Evolutionary conservation across 1,284 basidiomycete species (phyloP).

Genomic region (Vanrija humicola): DNA sequence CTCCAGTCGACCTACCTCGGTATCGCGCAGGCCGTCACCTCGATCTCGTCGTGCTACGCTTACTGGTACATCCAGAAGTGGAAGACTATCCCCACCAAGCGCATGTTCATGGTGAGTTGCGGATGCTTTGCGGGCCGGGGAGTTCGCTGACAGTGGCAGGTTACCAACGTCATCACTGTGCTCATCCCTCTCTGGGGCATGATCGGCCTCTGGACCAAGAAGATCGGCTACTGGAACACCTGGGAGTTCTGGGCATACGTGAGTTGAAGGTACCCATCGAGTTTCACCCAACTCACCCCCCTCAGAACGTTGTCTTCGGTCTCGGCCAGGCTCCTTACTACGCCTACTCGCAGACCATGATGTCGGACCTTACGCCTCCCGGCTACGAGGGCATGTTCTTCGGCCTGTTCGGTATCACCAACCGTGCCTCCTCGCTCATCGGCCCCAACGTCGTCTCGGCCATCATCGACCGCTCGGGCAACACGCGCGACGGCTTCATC

Average conservation of each 20-base stretch:
- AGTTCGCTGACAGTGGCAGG: conserved; percentile 14
- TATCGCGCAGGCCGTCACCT: conserved; percentile 66
- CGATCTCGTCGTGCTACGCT: conserved; percentile 55
- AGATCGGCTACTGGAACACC: conserved; percentile 70
- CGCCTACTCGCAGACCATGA: conserved; percentile 55
- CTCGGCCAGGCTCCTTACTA: conserved; percentile 82
- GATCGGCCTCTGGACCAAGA: conserved; percentile 74
- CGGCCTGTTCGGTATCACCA: conserved; percentile 74
- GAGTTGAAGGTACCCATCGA: not conserved
- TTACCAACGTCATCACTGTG: conserved; percentile 71
- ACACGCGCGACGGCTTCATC: conserved; percentile 66
- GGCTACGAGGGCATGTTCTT: conserved; percentile 80
- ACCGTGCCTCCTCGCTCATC: conserved; percentile 74
- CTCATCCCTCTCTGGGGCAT: conserved; percentile 80
- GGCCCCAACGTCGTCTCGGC: conserved; percentile 76
- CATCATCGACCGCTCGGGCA: conserved; percentile 55
- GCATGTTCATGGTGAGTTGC: conserved; percentile 54
- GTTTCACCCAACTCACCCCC: not conserved
- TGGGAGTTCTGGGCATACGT: conserved; percentile 76
- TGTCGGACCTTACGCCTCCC: conserved; percentile 68
- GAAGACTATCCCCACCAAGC: conserved; percentile 58
- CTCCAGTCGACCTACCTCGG: conserved; percentile 72
- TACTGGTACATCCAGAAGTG: conserved; percentile 77
- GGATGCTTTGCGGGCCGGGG: no score
- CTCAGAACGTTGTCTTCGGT: conserved; percentile 63